Evolutionary conservation across 805 yeast genomes (phyloP), one percentile per base, ranked within the genome.

Genomic region (Wickerhamiella qilinensis): DNA sequence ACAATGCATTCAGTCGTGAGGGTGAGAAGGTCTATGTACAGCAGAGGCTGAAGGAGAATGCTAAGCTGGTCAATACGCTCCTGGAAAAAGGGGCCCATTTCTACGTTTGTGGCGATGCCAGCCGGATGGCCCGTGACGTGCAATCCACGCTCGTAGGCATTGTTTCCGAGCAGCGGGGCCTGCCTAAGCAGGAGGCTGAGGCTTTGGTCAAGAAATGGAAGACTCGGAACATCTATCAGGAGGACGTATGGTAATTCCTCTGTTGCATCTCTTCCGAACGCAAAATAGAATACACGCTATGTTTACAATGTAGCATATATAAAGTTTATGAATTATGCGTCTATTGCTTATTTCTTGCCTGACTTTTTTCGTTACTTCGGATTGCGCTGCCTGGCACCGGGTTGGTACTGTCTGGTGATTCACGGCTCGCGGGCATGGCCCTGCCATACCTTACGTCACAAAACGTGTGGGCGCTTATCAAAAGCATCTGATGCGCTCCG

Each of bases 21-120:
- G 49, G 64, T 11, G 70, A 72, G 50, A 64, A 70, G 55, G 77
- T 77, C 15, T 88, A 88, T 51, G 98, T 88, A 41, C 98, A 88
- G 63, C 77, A 91, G 55, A 73, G 70, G 46, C 55, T 91, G 48
- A 48, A 44, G 55, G 71, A 55, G 53, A 67, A 51, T 53, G 68
- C 47, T 63, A 69, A 46, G 52, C 57, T 36, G 55, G 56, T 75
- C 29, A 73, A 75, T 49, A 63, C 72, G 35, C 60, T 77, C 35
- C 55, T 78, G 38, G 57, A 60, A 35, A 44, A 60, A 33, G 95
- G 94, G 41, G 97, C 94, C 0, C 80, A 75, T 57, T 69, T 88
- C 48, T 88, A 91, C 57, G 94, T 88, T 29, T 88, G 98, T 68
- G 98, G 97, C 56, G 97, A 91, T 63, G 97, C 98, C 20, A 72